These are phyloP conservation scores for Pascua sp. DNA, from an alignment of 1,284 basidiomycete genomes.

Conservation along the genomic window DNA sequence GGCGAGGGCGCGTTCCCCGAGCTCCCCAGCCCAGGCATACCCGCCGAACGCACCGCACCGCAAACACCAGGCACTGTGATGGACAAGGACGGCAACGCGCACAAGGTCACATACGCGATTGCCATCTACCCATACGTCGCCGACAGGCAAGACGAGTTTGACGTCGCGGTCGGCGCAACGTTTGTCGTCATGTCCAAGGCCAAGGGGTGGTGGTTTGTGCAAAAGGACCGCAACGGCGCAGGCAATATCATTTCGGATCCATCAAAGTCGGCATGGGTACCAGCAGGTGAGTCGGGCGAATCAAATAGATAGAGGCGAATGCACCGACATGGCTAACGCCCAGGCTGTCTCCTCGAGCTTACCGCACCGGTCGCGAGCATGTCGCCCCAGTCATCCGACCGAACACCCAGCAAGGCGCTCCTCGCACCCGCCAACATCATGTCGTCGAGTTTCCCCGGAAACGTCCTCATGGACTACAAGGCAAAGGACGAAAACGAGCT, in stretches of 20 bases:
- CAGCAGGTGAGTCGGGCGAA: constrained; percentile 36
- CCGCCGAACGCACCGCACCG: constrained; percentile 1
- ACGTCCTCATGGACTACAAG: constrained; percentile 91
- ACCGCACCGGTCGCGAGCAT: constrained; percentile 58
- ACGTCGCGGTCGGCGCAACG: constrained; percentile 87
- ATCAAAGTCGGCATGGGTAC: constrained; percentile 78
- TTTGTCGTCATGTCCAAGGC: constrained; percentile 91
- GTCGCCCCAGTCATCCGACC: constrained; percentile 16
- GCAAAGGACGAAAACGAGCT: constrained; percentile 87
- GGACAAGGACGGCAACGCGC: constrained; percentile 39
- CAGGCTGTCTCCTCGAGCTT: constrained; percentile 86
- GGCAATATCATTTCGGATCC: constrained; percentile 73
- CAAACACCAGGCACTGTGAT: constrained; percentile 25
- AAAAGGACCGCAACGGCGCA: constrained; percentile 80
- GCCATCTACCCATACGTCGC: constrained; percentile 72
- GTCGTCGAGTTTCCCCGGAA: constrained; percentile 87
- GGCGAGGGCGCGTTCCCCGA: constrained; percentile 39
- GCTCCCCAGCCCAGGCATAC: constrained; percentile 40
- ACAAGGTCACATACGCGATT: constrained; percentile 50
- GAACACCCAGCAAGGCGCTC: constrained; percentile 51
- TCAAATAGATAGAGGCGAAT: too few species aligned
- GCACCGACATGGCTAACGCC: too few species aligned
- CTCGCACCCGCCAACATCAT: constrained; percentile 84
- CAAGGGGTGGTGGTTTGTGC: constrained; percentile 98
- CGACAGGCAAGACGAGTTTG: constrained; percentile 95